A percentile compares a stretch with the other conserved stretches of the same genome.
Conservation (phyloP, 352 stramenopile species). For the Phytophthora podocarpi region DNA sequence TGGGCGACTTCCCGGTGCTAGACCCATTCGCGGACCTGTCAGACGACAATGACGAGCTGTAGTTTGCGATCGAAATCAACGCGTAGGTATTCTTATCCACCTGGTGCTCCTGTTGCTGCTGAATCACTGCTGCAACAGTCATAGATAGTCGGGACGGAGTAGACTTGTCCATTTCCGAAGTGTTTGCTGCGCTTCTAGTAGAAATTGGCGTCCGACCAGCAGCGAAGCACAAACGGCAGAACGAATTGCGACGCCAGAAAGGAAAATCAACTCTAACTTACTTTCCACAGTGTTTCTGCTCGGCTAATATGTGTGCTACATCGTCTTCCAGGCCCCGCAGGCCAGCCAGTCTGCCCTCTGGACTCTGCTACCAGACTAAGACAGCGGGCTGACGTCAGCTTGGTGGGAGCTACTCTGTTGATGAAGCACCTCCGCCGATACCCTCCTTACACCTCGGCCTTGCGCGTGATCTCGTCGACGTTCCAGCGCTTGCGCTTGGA, state of each 20-base stretch:
- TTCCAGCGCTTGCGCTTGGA: conserved; percentile 91
- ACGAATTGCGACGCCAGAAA: conserved; percentile 18
- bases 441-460: conserved; percentile 75
- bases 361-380: neutral
- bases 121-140: neutral
- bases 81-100: neutral
- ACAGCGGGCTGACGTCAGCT: no score
- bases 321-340: neutral
- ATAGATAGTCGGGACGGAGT: neutral
- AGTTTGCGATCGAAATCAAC: conserved; percentile 7
- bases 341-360: neutral
- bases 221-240: conserved; percentile 13
- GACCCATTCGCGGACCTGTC: conserved; percentile 81
- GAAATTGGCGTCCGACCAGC: neutral
- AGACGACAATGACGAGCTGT: conserved; percentile 86
- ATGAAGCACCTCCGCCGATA: conserved; percentile 1
- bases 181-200: neutral
- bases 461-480: conserved; percentile 89
- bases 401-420: neutral
- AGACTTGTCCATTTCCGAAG: neutral
- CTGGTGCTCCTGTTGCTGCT: neutral
- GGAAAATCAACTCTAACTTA: conserved; percentile 59
- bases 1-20: conserved; percentile 93
- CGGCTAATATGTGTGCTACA: conserved; percentile 24
- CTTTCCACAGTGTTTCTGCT: conserved; percentile 41